A percentile compares a stretch with the other conserved stretches of the same genome.
These are phyloP conservation scores for Mycena belliarum DNA, from an alignment of 768 basidiomycete species.

Conservation along the genomic window DNA sequence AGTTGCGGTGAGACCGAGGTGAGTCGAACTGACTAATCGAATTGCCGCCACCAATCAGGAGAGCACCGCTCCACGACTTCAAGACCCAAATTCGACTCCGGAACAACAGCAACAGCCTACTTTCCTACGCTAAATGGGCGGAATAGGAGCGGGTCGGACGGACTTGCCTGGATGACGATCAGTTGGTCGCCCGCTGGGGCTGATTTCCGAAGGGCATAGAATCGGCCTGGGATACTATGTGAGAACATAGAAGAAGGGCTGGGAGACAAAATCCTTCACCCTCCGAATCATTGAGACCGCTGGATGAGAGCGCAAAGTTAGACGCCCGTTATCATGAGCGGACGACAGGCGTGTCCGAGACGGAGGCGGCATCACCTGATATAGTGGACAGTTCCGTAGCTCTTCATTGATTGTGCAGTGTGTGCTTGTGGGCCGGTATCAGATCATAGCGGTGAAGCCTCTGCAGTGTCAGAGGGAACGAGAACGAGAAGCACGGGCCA, in stretches of 20 bases:
- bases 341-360: neutral
- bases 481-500: neutral
- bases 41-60: constrained; percentile 3
- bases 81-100: neutral
- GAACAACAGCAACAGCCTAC: constrained; percentile 8
- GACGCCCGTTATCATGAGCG: neutral
- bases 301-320: constrained; percentile 2
- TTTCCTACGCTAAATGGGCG: neutral
- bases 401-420: neutral
- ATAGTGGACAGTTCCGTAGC: constrained; percentile 3
- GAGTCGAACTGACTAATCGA: constrained; percentile 2
- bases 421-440: neutral
- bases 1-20: neutral
- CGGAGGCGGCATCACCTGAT: neutral
- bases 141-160: neutral
- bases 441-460: constrained; percentile 6
- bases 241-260: neutral
- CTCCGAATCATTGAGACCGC: constrained; percentile 3
- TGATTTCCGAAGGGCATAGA: constrained; percentile 5
- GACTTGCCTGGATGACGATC: constrained; percentile 14
- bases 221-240: constrained; percentile 7
- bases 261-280: neutral
- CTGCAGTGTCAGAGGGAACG: constrained; percentile 10
- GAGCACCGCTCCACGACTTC: neutral
- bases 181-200: constrained; percentile 4